Percentiles rank a stretch among this genome's conserved stretches.
phyloP scores from a whole-genome alignment of 306 rosid species.

The Castanospermum australe region DNA sequence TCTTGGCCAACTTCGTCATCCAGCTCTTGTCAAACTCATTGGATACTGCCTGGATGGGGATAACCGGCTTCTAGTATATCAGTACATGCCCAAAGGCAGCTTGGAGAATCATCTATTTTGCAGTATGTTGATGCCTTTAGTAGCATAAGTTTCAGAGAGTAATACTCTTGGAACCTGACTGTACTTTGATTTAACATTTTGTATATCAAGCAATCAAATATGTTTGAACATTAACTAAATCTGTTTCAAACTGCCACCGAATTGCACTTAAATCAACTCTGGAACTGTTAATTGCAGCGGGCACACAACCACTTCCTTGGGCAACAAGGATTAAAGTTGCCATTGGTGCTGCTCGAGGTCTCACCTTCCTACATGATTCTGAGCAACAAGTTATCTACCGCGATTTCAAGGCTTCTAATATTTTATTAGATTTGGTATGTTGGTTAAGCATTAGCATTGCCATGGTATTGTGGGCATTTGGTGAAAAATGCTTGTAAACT shows the following conservation, averaged over 20 bases:
- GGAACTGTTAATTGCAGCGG: slow-evolving; percentile 44
- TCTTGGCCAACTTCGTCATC: slow-evolving; percentile 90
- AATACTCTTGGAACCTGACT: neutral
- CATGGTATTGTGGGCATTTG: neutral
- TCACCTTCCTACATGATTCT: slow-evolving; percentile 64
- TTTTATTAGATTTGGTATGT: slow-evolving; percentile 79
- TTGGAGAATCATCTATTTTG: slow-evolving; percentile 88
- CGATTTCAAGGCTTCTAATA: slow-evolving; percentile 90
- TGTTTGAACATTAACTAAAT: neutral
- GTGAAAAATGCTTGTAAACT: slow-evolving; percentile 14
- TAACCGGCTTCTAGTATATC: slow-evolving; percentile 83
- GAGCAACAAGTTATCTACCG: slow-evolving; percentile 76
- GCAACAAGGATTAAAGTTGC: slow-evolving; percentile 72
- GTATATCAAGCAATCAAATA: neutral
- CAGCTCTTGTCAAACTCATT: slow-evolving; percentile 82
- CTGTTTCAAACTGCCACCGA: neutral
- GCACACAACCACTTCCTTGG: slow-evolving; percentile 56
- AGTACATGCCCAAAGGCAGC: slow-evolving; percentile 84
- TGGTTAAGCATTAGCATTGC: slow-evolving; percentile 4
- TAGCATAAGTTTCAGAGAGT: neutral
- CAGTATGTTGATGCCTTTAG: slow-evolving; percentile 52
- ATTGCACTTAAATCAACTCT: slow-evolving; percentile 6
- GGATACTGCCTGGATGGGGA: slow-evolving; percentile 90
- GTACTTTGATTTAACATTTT: neutral
- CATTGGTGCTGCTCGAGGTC: slow-evolving; percentile 77